Evolutionary conservation across 441 rosid genomes (phyloP).

Genomic region (Adansonia gregorii): DNA sequence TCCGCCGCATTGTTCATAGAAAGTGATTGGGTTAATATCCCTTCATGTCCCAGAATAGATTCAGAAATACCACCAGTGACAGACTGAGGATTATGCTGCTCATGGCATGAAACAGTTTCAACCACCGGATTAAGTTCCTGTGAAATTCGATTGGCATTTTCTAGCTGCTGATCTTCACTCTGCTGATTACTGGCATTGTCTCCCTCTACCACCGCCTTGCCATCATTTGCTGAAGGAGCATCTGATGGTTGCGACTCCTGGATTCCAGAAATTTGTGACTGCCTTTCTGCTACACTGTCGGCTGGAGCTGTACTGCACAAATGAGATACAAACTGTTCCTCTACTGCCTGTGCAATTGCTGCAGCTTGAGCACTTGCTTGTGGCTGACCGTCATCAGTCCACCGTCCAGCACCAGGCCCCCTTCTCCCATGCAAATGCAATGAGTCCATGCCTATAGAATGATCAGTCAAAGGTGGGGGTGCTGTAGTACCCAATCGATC

Average conservation of each 20-base stretch:
- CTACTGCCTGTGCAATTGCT: slow-evolving; percentile 86
- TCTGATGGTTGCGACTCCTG: slow-evolving; percentile 64
- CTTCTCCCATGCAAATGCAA: slow-evolving; percentile 72
- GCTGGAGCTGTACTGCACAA: slow-evolving; percentile 58
- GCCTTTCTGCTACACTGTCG: slow-evolving; percentile 59
- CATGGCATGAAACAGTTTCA: slow-evolving; percentile 45
- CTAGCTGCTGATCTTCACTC: slow-evolving; percentile 57
- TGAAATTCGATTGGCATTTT: slow-evolving; percentile 41
- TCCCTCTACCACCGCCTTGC: slow-evolving; percentile 49
- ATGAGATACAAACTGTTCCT: slow-evolving; percentile 81
- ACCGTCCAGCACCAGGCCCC: slow-evolving; percentile 85
- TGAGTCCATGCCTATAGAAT: slow-evolving; percentile 80
- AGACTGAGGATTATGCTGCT: slow-evolving; percentile 41
- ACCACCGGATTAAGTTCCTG: slow-evolving; percentile 43
- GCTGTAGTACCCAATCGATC: slow-evolving; percentile 70
- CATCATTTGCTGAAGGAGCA: slow-evolving; percentile 52
- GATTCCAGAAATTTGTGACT: slow-evolving; percentile 58
- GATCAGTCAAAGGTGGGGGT: slow-evolving; percentile 82
- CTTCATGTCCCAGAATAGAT: slow-evolving; percentile 45
- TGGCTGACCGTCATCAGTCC: slow-evolving; percentile 98
- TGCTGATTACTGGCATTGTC: slow-evolving; percentile 54
- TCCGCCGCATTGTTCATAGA: slow-evolving; percentile 57
- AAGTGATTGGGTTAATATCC: slow-evolving; percentile 55
- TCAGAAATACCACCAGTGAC: slow-evolving; percentile 40
- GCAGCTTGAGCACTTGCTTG: slow-evolving; percentile 85